Evolutionary conservation across 2,329 filamentous ascomycete species (phyloP).

Genomic region (Pseudogymnoascus sp.): DNA sequence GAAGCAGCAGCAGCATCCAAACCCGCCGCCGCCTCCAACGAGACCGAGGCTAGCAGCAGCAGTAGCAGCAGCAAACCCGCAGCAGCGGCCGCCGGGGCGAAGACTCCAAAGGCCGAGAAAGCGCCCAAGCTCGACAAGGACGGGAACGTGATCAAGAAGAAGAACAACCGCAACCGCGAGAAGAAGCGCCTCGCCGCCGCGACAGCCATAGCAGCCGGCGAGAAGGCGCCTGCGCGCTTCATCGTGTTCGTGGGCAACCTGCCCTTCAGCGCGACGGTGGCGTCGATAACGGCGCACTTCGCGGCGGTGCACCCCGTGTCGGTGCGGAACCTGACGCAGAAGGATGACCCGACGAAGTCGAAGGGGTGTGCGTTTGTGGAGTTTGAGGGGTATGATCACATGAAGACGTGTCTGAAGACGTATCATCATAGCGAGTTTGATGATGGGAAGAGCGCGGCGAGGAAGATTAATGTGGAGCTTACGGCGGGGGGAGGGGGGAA

Average conservation of each 20-base stretch:
- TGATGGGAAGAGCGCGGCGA: constrained; percentile 42
- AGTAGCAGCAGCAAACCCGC: constrained; percentile 18
- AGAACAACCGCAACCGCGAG: constrained; percentile 31
- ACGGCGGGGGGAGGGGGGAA: constrained; percentile 87
- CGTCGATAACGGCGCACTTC: constrained; percentile 67
- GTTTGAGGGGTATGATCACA: constrained; percentile 75
- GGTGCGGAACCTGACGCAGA: constrained; percentile 66
- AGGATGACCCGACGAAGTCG: constrained; percentile 51
- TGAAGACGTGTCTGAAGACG: constrained; percentile 86
- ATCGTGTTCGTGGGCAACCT: constrained; percentile 84
- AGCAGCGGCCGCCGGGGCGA: constrained; percentile 14
- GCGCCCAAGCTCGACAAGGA: constrained; percentile 15
- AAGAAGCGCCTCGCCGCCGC: constrained; percentile 11
- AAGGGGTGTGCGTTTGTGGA: constrained; percentile 83
- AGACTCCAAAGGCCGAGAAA: constrained; percentile 16
- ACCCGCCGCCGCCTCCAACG: neutral
- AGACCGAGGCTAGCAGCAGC: constrained; percentile 11
- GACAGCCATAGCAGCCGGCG: constrained; percentile 11
- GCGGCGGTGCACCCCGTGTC: constrained; percentile 60
- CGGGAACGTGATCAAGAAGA: constrained; percentile 27
- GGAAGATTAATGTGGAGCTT: constrained; percentile 87
- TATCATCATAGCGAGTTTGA: constrained; percentile 79
- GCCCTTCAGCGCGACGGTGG: constrained; percentile 69
- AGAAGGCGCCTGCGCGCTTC: constrained; percentile 43
- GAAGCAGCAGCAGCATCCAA: constrained; percentile 1